Percentiles rank a stretch among this genome's conserved stretches.
phyloP scores from a whole-genome alignment of 805 yeast genomes.

The Ogataea henricii region DNA sequence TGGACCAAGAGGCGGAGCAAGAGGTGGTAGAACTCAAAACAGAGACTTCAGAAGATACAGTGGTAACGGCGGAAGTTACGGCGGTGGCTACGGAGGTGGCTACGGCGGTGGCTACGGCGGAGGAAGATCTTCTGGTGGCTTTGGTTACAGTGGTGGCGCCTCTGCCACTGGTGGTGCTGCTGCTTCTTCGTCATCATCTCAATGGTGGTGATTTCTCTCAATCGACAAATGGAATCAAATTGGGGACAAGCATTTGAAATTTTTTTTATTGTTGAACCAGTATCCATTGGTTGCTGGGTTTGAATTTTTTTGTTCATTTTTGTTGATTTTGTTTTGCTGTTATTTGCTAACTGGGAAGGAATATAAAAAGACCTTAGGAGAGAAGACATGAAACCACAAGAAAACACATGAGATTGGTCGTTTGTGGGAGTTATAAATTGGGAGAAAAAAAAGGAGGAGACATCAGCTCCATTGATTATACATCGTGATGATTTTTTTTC shows the following conservation, averaged over 20 bases:
- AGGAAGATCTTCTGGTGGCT: constrained; percentile 33
- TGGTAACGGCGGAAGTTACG: constrained; percentile 36
- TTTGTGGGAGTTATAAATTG: constrained; percentile 10
- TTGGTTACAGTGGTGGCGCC: constrained; percentile 25
- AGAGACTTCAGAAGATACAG: constrained; percentile 55
- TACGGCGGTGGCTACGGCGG: constrained; percentile 36
- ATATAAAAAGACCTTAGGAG: constrained; percentile 16
- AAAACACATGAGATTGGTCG: neutral
- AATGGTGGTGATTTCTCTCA: constrained; percentile 35
- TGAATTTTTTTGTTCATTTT: constrained; percentile 9
- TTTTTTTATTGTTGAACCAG: neutral
- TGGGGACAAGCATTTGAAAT: constrained; percentile 9
- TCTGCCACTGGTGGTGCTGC: no score
- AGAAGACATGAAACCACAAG: constrained; percentile 6
- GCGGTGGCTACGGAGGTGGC: constrained; percentile 28
- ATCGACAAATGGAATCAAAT: constrained; percentile 2
- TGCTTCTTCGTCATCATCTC: constrained; percentile 27
- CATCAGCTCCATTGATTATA: constrained; percentile 3
- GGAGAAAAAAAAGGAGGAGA: constrained; percentile 5
- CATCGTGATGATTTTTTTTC: neutral
- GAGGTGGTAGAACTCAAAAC: constrained; percentile 39
- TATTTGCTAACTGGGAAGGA: constrained; percentile 20
- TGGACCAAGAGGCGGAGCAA: constrained; percentile 55
- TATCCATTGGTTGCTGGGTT: neutral
- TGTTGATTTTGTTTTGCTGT: constrained; percentile 11